phyloP scores from a whole-genome alignment of 208 protist species.

The Herpetomonas muscarum region DNA sequence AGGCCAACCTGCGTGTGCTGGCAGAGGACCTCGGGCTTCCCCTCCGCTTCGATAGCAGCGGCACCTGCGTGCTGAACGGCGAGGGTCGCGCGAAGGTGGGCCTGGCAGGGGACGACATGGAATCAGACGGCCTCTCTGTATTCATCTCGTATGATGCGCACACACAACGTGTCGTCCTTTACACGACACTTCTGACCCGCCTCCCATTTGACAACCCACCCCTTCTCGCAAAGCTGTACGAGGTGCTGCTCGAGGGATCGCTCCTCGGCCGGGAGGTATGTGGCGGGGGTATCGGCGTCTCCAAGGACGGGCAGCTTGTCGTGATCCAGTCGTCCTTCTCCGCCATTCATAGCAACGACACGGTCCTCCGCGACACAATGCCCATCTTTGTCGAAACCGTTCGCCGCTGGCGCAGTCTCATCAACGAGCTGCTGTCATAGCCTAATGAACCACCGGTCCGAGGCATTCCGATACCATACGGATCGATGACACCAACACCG shows the following conservation, averaged over 20 bases:
- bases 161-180: constrained; percentile 80
- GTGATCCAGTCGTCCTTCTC: constrained; percentile 60
- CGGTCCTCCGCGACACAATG: constrained; percentile 48
- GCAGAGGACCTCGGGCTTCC: constrained; percentile 35
- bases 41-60: constrained; percentile 69
- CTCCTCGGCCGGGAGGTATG: constrained; percentile 78
- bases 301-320: constrained; percentile 53
- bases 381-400: constrained; percentile 70
- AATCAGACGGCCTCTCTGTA: constrained; percentile 57
- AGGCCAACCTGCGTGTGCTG: constrained; percentile 47
- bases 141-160: constrained; percentile 65
- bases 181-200: constrained; percentile 60
- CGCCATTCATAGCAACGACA: constrained; percentile 29
- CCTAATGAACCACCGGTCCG: no score
- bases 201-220: constrained; percentile 32
- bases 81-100: constrained; percentile 8
- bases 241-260: constrained; percentile 70
- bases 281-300: constrained; percentile 70
- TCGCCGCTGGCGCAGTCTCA: constrained; percentile 51
- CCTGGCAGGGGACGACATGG: not conserved
- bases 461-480: no score
- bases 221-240: constrained; percentile 66
- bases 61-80: constrained; percentile 66
- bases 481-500: no score
- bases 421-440: constrained; percentile 45